Base-by-base conservation (phyloP, 371 early-diverging fungal species). In the Rhizomucor pusillus region DNA sequence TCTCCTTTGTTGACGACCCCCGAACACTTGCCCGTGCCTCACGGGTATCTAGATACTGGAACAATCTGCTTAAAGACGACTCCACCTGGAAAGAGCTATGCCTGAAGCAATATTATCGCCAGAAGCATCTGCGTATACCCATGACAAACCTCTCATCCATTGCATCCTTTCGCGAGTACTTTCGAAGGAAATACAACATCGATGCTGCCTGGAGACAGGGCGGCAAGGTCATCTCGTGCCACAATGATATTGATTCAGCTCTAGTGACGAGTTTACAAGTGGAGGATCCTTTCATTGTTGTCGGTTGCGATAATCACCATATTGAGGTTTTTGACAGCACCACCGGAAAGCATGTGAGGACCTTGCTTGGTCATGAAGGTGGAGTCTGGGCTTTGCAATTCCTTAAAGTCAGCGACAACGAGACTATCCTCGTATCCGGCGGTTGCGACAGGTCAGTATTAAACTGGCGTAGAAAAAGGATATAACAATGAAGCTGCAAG, bases 341-440 rank as follows among this genome's bases (percentile, higher is more conserved):
- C 11, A 81, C 85, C 20, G 91, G 93, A 0, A 63, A 71, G 16
- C 67, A 85, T 33, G 56, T 83, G 24, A 73, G 86, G 54, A 80
- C 82, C 23, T 74, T 95, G 18, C 78, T 75, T 36, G 95, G 95
- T 1, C 97, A 96, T 72, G 84, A 84, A 45, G 95, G 95, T 14
- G 95, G 97, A 40, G 93, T 97, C 1, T 96, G 97, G 97, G 90
- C 93, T 10, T 78, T 96, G 41, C 89, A 91, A 60, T 90, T 80
- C 57, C 79, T 85, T 33, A 85, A 77, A 39, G 53, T 18, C 25
- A 73, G 73, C 25, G 80, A 62, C 63, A 36, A 24, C 24, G 23
- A 46, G 20, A 39, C 23, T 34, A 43, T 55, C 25, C 64, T 91
- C 16, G 86, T 88, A 7, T 86, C 86, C 5, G 91, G 92, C 33